Conservation (phyloP, 352 stramenopile species). For the Globisporangium nagaii region DNA sequence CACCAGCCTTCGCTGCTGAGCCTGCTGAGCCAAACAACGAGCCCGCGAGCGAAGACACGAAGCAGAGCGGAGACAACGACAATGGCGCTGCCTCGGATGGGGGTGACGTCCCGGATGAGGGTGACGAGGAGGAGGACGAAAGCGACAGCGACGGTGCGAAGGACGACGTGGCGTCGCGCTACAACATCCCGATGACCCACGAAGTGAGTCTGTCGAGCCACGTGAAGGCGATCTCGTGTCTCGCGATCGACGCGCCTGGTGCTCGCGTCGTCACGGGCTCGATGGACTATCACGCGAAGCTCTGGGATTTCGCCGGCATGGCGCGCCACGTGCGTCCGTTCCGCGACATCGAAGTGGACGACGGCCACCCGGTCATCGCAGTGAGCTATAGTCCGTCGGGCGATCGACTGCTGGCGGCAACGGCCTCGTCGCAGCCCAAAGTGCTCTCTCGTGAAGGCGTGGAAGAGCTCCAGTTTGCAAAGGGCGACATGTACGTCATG, state of each 20-base stretch:
- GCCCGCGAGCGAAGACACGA: slow-evolving; percentile 19
- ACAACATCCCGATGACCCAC: slow-evolving; percentile 67
- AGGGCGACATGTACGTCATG: slow-evolving; percentile 84
- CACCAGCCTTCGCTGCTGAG: slow-evolving; percentile 8
- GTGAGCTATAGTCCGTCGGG: slow-evolving; percentile 79
- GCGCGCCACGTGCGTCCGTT: slow-evolving; percentile 74
- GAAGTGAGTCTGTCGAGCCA: slow-evolving; percentile 58
- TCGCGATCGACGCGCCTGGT: slow-evolving; percentile 65
- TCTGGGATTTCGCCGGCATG: slow-evolving; percentile 88
- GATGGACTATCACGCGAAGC: slow-evolving; percentile 81
- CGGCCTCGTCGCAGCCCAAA: slow-evolving; percentile 70
- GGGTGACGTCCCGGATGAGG: slow-evolving; percentile 5
- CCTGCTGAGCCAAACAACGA: background rate
- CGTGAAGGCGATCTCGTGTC: slow-evolving; percentile 54
- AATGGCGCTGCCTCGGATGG: background rate
- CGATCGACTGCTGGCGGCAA: slow-evolving; percentile 65
- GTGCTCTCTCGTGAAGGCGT: slow-evolving; percentile 74
- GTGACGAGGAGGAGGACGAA: slow-evolving; percentile 14
- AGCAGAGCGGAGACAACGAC: slow-evolving; percentile 9
- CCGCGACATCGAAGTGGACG: slow-evolving; percentile 73
- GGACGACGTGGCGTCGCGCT: slow-evolving; percentile 57
- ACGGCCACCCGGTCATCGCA: slow-evolving; percentile 70
- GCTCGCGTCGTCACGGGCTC: slow-evolving; percentile 69
- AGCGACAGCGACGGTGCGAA: slow-evolving; percentile 30
- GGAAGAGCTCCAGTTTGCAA: slow-evolving; percentile 73